Conservation (phyloP, 2,329 filamentous ascomycete species). For the Aspergillus felis region DNA sequence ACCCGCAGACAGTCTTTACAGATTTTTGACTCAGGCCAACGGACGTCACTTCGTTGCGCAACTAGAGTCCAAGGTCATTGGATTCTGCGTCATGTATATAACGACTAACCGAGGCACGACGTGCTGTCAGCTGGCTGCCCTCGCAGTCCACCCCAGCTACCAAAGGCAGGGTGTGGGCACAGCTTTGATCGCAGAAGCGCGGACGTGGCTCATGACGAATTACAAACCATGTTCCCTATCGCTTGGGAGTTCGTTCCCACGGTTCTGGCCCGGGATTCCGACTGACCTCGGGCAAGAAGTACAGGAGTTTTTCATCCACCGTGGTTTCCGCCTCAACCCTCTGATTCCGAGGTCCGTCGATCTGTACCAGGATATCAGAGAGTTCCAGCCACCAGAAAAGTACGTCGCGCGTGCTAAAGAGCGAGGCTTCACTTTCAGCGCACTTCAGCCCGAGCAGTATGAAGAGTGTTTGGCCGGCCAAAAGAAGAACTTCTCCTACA, state of each 20-base stretch:
- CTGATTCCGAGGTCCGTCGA: constrained; percentile 31
- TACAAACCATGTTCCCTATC: constrained; percentile 22
- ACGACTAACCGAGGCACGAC: constrained; percentile 19
- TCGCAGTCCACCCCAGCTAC: constrained; percentile 34
- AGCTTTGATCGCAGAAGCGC: constrained; percentile 28
- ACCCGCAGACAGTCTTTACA: constrained; percentile 21
- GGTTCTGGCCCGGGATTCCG: constrained; percentile 47
- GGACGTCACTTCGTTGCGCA: constrained; percentile 36
- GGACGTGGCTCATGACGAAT: constrained; percentile 23
- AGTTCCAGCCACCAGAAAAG: constrained; percentile 32
- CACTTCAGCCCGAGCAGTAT: constrained; percentile 34
- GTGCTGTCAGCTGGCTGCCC: constrained; percentile 31
- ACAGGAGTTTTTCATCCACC: constrained; percentile 41
- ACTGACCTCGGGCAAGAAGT: constrained; percentile 31
- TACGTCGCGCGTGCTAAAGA: constrained; percentile 35
- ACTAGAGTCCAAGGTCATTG: constrained; percentile 22
- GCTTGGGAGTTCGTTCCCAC: constrained; percentile 35
- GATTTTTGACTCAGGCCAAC: constrained; percentile 23
- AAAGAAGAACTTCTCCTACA: constrained; percentile 36
- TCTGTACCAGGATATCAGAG: constrained; percentile 37
- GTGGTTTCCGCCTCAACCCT: constrained; percentile 34
- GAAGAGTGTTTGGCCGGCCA: constrained; percentile 39
- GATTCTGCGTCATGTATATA: constrained; percentile 38
- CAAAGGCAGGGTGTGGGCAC: constrained; percentile 40
- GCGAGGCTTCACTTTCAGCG: constrained; percentile 32